A percentile compares a stretch with the other conserved stretches of the same genome.
phyloP scores from a whole-genome alignment of 495 filamentous ascomycete species.

The Podospora pseudoanserina region DNA sequence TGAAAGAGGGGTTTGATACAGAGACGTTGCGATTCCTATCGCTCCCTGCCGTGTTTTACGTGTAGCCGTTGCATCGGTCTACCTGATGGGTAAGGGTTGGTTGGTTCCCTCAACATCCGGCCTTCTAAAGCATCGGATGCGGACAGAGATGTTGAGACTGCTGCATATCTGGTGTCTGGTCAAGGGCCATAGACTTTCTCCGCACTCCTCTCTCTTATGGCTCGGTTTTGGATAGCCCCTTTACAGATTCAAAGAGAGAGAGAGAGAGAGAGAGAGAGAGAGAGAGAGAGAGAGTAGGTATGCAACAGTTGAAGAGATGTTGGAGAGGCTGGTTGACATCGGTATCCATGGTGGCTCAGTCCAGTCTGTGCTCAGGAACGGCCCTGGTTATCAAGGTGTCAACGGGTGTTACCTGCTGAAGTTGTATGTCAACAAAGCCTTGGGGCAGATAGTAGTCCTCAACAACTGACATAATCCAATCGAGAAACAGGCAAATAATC shows the following conservation, averaged over 20 bases:
- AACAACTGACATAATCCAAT: neutral
- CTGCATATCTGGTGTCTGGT: neutral
- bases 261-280: too few relatives aligned
- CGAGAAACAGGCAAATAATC: neutral
- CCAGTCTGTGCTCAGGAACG: neutral
- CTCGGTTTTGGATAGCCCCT: too few relatives aligned
- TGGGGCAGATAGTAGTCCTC: neutral
- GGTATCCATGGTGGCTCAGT: neutral
- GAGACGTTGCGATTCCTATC: neutral
- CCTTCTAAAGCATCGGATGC: neutral
- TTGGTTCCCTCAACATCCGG: neutral
- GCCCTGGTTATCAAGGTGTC: neutral
- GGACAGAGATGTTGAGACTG: neutral
- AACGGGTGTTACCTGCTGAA: neutral
- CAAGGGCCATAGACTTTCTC: neutral
- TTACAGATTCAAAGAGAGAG: too few relatives aligned
- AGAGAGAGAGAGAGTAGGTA: too few relatives aligned
- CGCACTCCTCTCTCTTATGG: too few relatives aligned
- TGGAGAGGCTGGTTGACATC: too few relatives aligned
- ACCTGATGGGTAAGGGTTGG: neutral
- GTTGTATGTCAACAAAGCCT: neutral
- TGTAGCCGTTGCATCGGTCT: neutral
- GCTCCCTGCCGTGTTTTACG: neutral
- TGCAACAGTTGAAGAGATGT: too few relatives aligned
- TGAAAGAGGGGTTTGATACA: slow-evolving; percentile 6